Percentiles rank a stretch among this genome's conserved stretches.
phyloP scores from a whole-genome alignment of 768 basidiomycete genomes.

The Pleurotus djamor region DNA sequence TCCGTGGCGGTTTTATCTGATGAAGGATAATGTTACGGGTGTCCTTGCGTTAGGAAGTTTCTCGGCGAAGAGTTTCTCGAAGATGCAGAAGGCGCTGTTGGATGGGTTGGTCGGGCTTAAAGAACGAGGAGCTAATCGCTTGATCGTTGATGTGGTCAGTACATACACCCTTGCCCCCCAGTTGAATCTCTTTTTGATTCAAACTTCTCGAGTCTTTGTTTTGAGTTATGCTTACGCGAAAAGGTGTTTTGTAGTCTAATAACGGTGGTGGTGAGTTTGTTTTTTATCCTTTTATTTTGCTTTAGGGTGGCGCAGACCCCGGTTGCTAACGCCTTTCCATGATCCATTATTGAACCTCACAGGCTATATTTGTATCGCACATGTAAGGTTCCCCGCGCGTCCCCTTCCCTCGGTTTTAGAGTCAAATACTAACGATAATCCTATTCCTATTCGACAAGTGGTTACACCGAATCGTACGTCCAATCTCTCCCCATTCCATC shows the following conservation, averaged over 20 bases:
- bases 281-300: neutral
- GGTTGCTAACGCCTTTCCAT: no score
- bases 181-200: no score
- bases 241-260: constrained; percentile 32
- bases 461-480: constrained; percentile 42
- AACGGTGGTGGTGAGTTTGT: constrained; percentile 39
- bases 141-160: constrained; percentile 60
- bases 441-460: constrained; percentile 22
- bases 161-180: no score
- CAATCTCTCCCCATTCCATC: neutral
- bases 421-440: neutral
- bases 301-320: no score
- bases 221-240: neutral
- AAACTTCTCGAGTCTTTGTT: neutral
- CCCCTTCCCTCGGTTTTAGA: neutral
- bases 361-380: constrained; percentile 58
- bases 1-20: constrained; percentile 48
- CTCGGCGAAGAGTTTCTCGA: constrained; percentile 38
- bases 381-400: constrained; percentile 32
- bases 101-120: constrained; percentile 46
- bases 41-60: constrained; percentile 55
- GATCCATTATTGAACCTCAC: neutral
- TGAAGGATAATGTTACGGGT: constrained; percentile 49
- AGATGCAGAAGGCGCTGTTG: constrained; percentile 40
- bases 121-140: constrained; percentile 40